Base-by-base conservation (phyloP, 176 grass and related monocot genomes). In the Oryza australiensis region DNA sequence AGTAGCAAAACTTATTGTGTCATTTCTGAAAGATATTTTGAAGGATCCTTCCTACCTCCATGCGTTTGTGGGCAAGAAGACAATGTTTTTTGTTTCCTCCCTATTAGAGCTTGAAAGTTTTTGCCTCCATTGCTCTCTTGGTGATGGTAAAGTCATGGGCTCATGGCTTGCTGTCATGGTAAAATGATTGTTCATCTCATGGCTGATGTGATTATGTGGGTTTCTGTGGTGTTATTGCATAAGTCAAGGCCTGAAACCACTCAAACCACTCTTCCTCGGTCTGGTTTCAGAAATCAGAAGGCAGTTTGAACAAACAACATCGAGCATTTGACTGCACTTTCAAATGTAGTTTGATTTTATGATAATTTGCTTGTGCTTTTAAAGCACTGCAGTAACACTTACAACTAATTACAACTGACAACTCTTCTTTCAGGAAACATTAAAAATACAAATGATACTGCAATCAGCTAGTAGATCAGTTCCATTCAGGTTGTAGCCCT, bases 21-120 rank as follows among this genome's bases (percentile, higher is more conserved):
- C 26, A 10, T 86, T 49, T 76, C 81, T 72, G 11, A 34, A 77
- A 85, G 66, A 82, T 85, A 73, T 66, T 89, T 65, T 20, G 3
- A 30, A 55, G 60, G 29, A 77, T 72, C 41, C 3, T 46, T 82
- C 5, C 9, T 12, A 15, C 28, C 55, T 33, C 79, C 33, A 3
- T 68, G 12, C 72, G 6, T 74, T 75, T 75, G 2, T 66, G 75
- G 41, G 32, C 30, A 26, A 81, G 41, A 76, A 64, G 32, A 84
- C 76, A 16, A 62, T 85, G 3, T 71, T 81, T 80, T 64, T 41
- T 23, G 55, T 60, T 65, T 76, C 33, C 73, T 27, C n/a, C 34
- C 18, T 38, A 70, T 64, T 9, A 0, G 5, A 16, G 7, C 66
- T 65, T 72, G 70, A 41, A 18, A 26, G 68, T 20, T 73, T 24